Percentiles rank a stretch among this genome's conserved stretches.
phyloP scores from a whole-genome alignment of 2,329 filamentous ascomycete species.

The Diplodia mutila region DNA sequence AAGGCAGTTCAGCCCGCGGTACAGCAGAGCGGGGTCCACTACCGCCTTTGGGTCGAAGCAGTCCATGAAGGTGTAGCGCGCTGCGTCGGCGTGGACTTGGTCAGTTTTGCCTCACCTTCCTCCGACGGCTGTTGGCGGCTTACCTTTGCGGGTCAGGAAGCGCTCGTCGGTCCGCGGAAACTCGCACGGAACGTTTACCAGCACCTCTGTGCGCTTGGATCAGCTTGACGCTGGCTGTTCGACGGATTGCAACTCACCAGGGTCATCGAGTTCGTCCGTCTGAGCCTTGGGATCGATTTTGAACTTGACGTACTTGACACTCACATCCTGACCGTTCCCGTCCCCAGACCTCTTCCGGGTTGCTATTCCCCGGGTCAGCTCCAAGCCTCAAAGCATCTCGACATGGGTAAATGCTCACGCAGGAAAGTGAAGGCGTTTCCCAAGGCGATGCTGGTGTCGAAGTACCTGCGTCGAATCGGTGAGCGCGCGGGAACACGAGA shows the following conservation, averaged over 20 bases:
- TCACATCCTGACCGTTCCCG: conserved; percentile 33
- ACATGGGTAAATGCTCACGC: not conserved
- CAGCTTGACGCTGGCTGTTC: too few relatives aligned
- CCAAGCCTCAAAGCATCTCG: not conserved
- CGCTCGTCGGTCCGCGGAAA: conserved; percentile 57
- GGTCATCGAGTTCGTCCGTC: conserved; percentile 4
- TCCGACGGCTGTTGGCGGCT: not conserved
- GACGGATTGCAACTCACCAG: not conserved
- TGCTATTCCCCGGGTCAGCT: not conserved
- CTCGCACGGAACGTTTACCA: conserved; percentile 46
- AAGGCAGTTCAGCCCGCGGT: conserved; percentile 5
- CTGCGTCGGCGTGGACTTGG: not conserved
- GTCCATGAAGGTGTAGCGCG: conserved; percentile 15
- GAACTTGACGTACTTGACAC: conserved; percentile 30
- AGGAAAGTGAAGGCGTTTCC: conserved; percentile 7
- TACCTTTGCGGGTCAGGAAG: conserved; percentile 30
- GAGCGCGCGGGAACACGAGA: too few relatives aligned
- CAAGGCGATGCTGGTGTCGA: not conserved
- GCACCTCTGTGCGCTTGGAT: conserved; percentile 27
- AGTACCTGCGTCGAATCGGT: not conserved
- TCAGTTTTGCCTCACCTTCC: not conserved
- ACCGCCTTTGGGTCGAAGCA: conserved; percentile 1
- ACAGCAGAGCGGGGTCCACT: not conserved
- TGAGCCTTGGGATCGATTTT: conserved; percentile 33
- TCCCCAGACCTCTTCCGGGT: conserved; percentile 31